Evolutionary conservation across 2,329 filamentous ascomycete species (phyloP), one percentile per base, ranked within the genome.

Genomic region (Kalmusia sp.): DNA sequence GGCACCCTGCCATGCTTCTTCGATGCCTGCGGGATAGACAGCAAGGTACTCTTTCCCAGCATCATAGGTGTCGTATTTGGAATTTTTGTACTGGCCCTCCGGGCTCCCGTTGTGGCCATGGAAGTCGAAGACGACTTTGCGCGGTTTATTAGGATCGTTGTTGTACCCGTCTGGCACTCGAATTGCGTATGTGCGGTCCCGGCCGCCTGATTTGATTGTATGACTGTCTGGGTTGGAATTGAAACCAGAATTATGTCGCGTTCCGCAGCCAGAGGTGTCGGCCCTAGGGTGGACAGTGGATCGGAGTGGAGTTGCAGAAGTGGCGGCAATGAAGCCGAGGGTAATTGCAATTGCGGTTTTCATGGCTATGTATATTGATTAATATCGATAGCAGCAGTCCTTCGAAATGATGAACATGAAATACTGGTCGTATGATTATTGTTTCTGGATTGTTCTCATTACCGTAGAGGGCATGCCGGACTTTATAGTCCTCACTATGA

Each of bases 161-260:
- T 47, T 47, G 44, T 47, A 47, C 1, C 44, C 44, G 15, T 47
- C 44, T 37, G 44, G 44, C 21, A 47, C 44, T n/a, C 44, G 44
- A 4, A 47, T 30, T 8, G 22, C 44, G 15, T 47, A 47, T n/a
- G 44, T 47, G 17, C 44, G 44, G 22, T 5, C 12, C 15, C 30
- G 21, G 6, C 44, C 44, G 21, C 44, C 44, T 7, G 44, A 47
- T 6, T 31, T 37, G 31, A 47, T 47, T 25, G 44, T 47, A 22
- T 47, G 44, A 22, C 44, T 47, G 31, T 15, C 44, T 19, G 33
- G 44, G 22, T 47, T 37, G 21, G 44, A 37, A 28, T 47, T 47
- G 22, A 47, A 47, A 8, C 44, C 44, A 6, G 44, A 47, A 3
- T 14, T 33, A 15, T 47, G 44, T 5, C 31, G 22, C 6, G 12